Evolutionary conservation across 495 filamentous ascomycete species (phyloP).

Genomic region (Annulohypoxylon moriforme): DNA sequence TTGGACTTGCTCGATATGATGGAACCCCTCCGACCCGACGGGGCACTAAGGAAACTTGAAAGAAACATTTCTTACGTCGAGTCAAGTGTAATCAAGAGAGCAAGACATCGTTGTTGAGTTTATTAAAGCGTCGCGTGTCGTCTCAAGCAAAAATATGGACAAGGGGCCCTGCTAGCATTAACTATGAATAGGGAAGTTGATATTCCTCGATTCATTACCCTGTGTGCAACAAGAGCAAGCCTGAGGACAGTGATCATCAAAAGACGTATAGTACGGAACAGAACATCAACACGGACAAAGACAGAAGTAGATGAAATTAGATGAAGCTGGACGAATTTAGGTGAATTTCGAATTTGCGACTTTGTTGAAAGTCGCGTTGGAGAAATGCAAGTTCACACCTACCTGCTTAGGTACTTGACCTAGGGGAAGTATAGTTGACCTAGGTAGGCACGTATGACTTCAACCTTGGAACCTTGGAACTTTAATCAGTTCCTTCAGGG

Average conservation of each 20-base stretch:
- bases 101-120: slow-evolving; percentile 23
- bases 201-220: slow-evolving; percentile 11
- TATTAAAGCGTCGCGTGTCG: slow-evolving; percentile 10
- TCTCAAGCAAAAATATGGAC: slow-evolving; percentile 29
- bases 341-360: neutral
- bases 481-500: neutral
- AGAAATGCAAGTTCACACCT: neutral
- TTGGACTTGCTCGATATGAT: slow-evolving; percentile 33
- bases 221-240: neutral
- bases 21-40: slow-evolving; percentile 32
- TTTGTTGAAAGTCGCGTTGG: slow-evolving; percentile 6
- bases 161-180: slow-evolving; percentile 13
- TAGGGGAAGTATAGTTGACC: neutral
- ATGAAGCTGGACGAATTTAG: neutral
- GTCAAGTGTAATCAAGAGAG: slow-evolving; percentile 14
- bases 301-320: neutral
- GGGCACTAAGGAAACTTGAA: slow-evolving; percentile 28
- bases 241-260: neutral
- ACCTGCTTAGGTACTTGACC: neutral
- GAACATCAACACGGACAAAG: neutral
- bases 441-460: slow-evolving; percentile 8
- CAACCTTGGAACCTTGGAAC: slow-evolving; percentile 5
- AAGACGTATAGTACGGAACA: neutral
- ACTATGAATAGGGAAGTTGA: slow-evolving; percentile 21
- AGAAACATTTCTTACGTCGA: slow-evolving; percentile 39